Percentiles rank a stretch among this genome's conserved stretches.
phyloP scores from a whole-genome alignment of 2,329 filamentous ascomycete species.

The Lithohypha guttulata region DNA sequence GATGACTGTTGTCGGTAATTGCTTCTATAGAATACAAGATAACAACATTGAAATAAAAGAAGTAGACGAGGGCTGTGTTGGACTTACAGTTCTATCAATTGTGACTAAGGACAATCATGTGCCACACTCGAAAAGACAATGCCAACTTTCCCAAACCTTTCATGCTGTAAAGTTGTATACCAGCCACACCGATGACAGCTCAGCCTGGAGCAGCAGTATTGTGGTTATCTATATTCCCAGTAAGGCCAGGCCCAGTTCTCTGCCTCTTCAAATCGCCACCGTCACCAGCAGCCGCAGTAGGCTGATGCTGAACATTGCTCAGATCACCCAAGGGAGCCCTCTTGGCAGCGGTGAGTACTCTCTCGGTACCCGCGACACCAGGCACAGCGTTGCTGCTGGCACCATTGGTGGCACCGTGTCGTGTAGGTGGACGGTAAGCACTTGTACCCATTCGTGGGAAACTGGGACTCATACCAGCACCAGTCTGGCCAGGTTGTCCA shows the following conservation, averaged over 20 bases:
- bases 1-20: too few species aligned
- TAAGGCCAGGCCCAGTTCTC: constrained; percentile 8
- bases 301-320: constrained; percentile 29
- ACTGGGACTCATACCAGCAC: constrained; percentile 21
- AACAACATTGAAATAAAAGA: too few species aligned
- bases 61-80: too few species aligned
- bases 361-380: constrained; percentile 10
- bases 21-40: too few species aligned
- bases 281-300: constrained; percentile 14
- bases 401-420: constrained; percentile 25
- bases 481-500: constrained; percentile 8
- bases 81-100: too few species aligned
- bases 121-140: too few species aligned
- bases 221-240: neutral
- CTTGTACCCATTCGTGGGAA: constrained; percentile 12
- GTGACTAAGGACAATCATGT: too few species aligned
- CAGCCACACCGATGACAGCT: too few species aligned
- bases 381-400: constrained; percentile 16
- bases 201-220: neutral
- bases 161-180: too few species aligned
- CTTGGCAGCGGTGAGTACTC: constrained; percentile 22
- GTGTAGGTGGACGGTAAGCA: constrained; percentile 36
- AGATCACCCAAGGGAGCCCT: constrained; percentile 35
- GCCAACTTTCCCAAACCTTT: too few species aligned
- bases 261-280: constrained; percentile 20